These are phyloP conservation scores for Cynanchum wilfordii DNA, from an alignment of 257 asterid genomes.

Conservation along the genomic window DNA sequence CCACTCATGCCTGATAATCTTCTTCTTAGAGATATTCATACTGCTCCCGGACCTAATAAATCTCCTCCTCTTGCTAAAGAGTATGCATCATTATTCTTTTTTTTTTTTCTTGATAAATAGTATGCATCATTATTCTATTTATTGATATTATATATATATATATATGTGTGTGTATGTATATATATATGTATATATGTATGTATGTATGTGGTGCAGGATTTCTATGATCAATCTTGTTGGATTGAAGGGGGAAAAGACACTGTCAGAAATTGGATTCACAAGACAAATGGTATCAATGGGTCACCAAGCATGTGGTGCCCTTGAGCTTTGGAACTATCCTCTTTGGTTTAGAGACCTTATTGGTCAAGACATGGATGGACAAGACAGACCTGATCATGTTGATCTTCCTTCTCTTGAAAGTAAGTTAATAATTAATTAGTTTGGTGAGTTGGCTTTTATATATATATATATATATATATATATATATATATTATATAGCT, in stretches of 20 bases:
- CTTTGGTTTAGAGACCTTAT: conserved; percentile 44
- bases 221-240: conserved; percentile 42
- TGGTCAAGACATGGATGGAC: conserved; percentile 42
- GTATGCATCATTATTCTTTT: conserved; percentile 24
- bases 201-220: conserved; percentile 24
- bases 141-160: no score
- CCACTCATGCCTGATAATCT: conserved; percentile 46
- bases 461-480: no score
- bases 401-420: conserved; percentile 62
- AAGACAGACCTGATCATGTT: conserved; percentile 40
- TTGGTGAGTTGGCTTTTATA: no score
- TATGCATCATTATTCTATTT: background rate
- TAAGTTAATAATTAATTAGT: conserved; percentile 16
- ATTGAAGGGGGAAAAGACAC: conserved; percentile 24
- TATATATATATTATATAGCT: no score
- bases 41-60: conserved; percentile 47
- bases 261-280: conserved; percentile 44
- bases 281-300: conserved; percentile 69
- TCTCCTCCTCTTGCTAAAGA: conserved; percentile 37
- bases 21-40: conserved; percentile 34
- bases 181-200: no score
- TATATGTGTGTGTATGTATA: no score
- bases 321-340: conserved; percentile 65
- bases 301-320: conserved; percentile 67
- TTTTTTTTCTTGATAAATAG: no score